Evolutionary conservation across 116 monocot species (phyloP).

Genomic region (Trichopus zeylanicus): DNA sequence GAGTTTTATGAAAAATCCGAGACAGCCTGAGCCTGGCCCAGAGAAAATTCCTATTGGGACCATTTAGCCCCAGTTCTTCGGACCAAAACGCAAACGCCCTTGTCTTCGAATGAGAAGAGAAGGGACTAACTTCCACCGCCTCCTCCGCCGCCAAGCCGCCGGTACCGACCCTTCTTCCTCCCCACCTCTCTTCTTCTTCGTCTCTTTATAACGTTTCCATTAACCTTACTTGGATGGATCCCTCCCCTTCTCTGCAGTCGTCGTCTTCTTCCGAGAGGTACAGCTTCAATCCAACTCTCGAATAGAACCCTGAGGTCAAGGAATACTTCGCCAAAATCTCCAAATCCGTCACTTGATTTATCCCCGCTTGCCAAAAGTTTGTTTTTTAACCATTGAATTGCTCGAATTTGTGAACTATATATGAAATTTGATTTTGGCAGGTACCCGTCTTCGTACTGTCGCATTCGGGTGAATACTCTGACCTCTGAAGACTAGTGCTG

Average conservation of each 20-base stretch:
- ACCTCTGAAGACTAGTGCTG: conserved; percentile 46
- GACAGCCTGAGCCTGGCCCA: too few species aligned
- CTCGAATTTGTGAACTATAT: background rate
- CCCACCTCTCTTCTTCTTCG: too few species aligned
- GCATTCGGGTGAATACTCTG: conserved; percentile 80
- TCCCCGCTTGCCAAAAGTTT: background rate
- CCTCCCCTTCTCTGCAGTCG: conserved; percentile 10
- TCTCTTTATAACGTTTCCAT: too few species aligned
- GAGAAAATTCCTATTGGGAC: too few species aligned
- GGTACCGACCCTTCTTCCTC: too few species aligned
- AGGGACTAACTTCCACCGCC: too few species aligned
- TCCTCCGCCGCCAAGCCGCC: too few species aligned
- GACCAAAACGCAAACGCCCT: too few species aligned
- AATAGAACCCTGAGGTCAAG: conserved; percentile 77
- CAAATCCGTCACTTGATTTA: conserved; percentile 58
- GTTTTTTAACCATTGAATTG: background rate
- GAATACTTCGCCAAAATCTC: conserved; percentile 87
- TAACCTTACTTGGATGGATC: too few species aligned
- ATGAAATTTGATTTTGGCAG: conserved; percentile 15
- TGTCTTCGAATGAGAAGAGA: too few species aligned
- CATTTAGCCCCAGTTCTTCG: too few species aligned
- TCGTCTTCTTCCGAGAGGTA: conserved; percentile 31
- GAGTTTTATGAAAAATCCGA: too few species aligned
- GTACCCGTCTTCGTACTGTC: conserved; percentile 81
- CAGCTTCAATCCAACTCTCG: conserved; percentile 57